Base-by-base conservation (phyloP, 75 land plant species). In the Cunninghamia lanceolata region DNA sequence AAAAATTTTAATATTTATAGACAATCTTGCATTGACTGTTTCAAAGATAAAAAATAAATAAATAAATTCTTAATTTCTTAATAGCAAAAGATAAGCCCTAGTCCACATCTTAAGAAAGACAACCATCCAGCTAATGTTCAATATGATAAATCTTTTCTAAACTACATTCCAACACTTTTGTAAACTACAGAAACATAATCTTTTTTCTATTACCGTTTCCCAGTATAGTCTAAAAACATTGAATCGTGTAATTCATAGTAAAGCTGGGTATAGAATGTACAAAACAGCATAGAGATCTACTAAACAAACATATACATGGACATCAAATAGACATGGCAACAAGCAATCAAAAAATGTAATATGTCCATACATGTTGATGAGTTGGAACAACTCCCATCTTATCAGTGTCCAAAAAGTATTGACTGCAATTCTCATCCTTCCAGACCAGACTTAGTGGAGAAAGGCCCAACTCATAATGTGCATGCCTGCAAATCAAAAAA, bases 391-490 rank as follows among this genome's bases (percentile, higher is more conserved):
- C 87, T 53, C 99, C 99, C n/a, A 91, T 92, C 74, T 91, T 91
- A 83, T 98, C 99, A 45, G 99, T 98, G 88, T 98, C 99, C 85
- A 98, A 83, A 82, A 93, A 86, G 90, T 96, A 96, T 63, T 92
- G 96, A 88, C 99, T 96, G 85, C 99, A 96, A 28, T 71, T 85
- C 47, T 88, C 91, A 90, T 98, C 99, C 92, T 98, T 98, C 99
- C 99, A 98, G 38, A 96, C 93, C 42, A 98, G 87, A 30, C 90
- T 91, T 73, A 98, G 85, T 32, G 99, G 99, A 42, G 99, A 96
- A 85, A 89, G 86, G 4, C 99, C 99, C 53, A 95, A 39, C 86
- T 93, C 94, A 90, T 98, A 98, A 86, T 94, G 99, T 53, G 99
- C 97, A 90, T 98, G 99, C 89, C 99, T 98, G 85, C 43, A 40